Evolutionary conservation across 192 early-diverging fungal species (phyloP), one percentile per base, ranked within the genome.

Genomic region (Geosiphon pyriformis): DNA sequence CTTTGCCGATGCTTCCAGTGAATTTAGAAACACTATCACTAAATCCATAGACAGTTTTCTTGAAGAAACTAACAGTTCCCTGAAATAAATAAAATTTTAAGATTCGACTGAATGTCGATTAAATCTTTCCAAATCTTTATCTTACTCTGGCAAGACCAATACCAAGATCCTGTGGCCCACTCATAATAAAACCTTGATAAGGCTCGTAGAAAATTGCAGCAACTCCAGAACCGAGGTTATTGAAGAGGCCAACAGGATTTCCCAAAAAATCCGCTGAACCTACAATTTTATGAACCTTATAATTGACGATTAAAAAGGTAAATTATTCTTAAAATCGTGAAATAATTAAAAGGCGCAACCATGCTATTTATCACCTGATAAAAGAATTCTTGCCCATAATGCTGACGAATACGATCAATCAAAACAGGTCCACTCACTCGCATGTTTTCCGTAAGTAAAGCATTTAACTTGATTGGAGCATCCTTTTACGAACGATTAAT

Each of bases 201-300:
- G 96, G 96, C 71, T 99, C 95, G 76, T 98, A 99, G 73, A 99
- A 99, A 49, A 98, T 87, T 70, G 98, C 97, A 3, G 83, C 82
- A 0, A 98, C 94, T 4, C 97, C 97, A 0, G 93, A 94, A 65
- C 91, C 91, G 53, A 99, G 84, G 65, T 87, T 98, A 76, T 87
- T 96, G 76, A 99, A 99, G 18, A 99, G 73, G 1, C 97, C 95
- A 1, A 99, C 94, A 1, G 97, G 97, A 64, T 99, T 99, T 27
- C 97, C 97, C 55, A 99, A 80, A 65, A 99, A 87, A 68, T 99
- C 95, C 17, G 95, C 95, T 20, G 94, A 94, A 10, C 97, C 97
- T 6, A 98, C 72, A n/a, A 94, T 80, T 70, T 86, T 84, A 74
- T 92, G 89, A 1, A 91, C 71, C 71, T 82, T 10, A 33, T 1